A percentile compares a stretch with the other conserved stretches of the same genome.
phyloP scores from a whole-genome alignment of 1,139 yeast species.

The Wickerhamomyces sp. region DNA sequence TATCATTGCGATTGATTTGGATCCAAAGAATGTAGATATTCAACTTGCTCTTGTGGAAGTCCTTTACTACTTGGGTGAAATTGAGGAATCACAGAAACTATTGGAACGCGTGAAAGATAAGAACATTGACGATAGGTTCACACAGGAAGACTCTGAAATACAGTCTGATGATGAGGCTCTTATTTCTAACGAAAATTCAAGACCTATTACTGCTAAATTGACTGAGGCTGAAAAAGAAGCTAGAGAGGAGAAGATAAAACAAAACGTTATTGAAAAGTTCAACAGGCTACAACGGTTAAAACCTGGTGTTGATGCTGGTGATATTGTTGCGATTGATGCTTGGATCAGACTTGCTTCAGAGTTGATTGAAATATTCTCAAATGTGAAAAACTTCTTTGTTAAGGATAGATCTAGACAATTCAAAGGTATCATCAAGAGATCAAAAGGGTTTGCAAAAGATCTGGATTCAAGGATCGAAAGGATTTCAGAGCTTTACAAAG shows the following conservation, averaged over 20 bases:
- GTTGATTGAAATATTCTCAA: conserved; percentile 73
- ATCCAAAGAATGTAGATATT: conserved; percentile 65
- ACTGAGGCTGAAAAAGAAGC: conserved; percentile 54
- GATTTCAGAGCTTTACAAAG: conserved; percentile 62
- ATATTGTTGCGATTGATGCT: conserved; percentile 57
- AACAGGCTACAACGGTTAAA: conserved; percentile 56
- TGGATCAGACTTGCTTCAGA: conserved; percentile 88
- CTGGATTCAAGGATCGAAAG: conserved; percentile 70
- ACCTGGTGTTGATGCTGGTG: conserved; percentile 48
- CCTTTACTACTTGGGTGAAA: conserved; percentile 64
- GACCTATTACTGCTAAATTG: conserved; percentile 31
- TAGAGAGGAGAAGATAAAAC: conserved; percentile 52
- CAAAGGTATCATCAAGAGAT: conserved; percentile 60
- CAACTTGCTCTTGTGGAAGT: conserved; percentile 81
- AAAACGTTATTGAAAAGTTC: conserved; percentile 61
- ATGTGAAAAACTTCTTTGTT: conserved; percentile 74
- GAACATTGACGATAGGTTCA: conserved; percentile 20
- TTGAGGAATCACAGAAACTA: conserved; percentile 52
- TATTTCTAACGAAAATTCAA: conserved; percentile 29
- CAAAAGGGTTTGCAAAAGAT: conserved; percentile 55
- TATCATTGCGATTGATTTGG: conserved; percentile 47
- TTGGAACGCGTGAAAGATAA: conserved; percentile 47
- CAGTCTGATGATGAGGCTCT: conserved; percentile 27
- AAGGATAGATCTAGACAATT: conserved; percentile 65
- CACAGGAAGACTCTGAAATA: conserved; percentile 5